A percentile compares a stretch with the other conserved stretches of the same genome.
These are phyloP conservation scores for Alternaria infectoria DNA, from an alignment of 2,329 filamentous ascomycete genomes.

Conservation along the genomic window DNA sequence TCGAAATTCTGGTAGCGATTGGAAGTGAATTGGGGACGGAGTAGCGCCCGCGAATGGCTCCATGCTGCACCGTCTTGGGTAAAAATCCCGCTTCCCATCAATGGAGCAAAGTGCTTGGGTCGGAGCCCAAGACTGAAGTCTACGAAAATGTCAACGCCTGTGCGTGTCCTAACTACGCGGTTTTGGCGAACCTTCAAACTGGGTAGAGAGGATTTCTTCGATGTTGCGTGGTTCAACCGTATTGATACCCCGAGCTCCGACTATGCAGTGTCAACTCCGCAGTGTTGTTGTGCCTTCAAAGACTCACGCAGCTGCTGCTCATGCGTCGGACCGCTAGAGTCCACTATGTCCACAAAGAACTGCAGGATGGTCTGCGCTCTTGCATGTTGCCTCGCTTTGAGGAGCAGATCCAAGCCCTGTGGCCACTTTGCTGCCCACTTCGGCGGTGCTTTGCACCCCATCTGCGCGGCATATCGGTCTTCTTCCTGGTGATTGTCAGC, in stretches of 20 bases:
- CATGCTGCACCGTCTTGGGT: slow-evolving; percentile 31
- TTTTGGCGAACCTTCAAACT: slow-evolving; percentile 14
- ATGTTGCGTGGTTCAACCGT: slow-evolving; percentile 27
- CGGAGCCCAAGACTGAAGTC: slow-evolving; percentile 17
- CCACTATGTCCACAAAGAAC: slow-evolving; percentile 36
- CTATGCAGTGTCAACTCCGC: not conserved
- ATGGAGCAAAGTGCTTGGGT: slow-evolving; percentile 5
- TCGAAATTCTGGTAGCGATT: slow-evolving; percentile 37
- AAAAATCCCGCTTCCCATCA: slow-evolving; percentile 23
- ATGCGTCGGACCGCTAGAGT: slow-evolving; percentile 32
- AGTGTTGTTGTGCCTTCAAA: not conserved
- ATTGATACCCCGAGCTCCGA: slow-evolving; percentile 11
- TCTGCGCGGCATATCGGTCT: slow-evolving; percentile 1
- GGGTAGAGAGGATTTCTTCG: slow-evolving; percentile 18
- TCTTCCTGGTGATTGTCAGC: not conserved
- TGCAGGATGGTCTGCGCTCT: slow-evolving; percentile 20
- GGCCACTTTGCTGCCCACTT: slow-evolving; percentile 16
- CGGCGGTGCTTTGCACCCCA: slow-evolving; percentile 5
- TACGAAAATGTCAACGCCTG: not conserved
- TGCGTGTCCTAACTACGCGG: too few species aligned
- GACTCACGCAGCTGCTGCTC: slow-evolving; percentile 10
- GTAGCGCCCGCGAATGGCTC: slow-evolving; percentile 38
- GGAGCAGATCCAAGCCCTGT: slow-evolving; percentile 16
- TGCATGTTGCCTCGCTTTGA: slow-evolving; percentile 14
- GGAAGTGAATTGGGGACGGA: slow-evolving; percentile 45